phyloP scores from a whole-genome alignment of 2,329 filamentous ascomycete genomes.

The Plectosphaerella sp. region DNA sequence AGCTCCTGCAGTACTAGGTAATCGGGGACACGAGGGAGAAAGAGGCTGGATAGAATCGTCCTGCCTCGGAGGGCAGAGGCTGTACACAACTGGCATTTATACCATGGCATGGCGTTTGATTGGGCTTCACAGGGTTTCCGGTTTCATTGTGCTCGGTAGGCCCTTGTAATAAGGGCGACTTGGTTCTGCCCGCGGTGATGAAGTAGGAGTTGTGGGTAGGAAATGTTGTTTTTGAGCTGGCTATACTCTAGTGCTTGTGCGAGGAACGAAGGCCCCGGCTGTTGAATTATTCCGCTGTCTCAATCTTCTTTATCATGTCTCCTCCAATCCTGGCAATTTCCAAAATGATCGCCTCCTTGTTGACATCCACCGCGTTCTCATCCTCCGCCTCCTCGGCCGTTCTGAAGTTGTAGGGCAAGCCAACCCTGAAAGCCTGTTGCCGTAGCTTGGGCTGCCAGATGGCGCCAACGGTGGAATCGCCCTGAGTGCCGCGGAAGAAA shows the following conservation, averaged over 20 bases:
- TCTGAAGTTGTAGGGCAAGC: constrained; percentile 58
- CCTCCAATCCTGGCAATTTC: constrained; percentile 69
- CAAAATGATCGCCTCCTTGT: constrained; percentile 61
- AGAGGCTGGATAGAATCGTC: background rate
- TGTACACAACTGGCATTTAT: constrained; percentile 26
- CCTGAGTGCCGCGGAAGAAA: constrained; percentile 69
- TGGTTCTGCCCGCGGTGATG: background rate
- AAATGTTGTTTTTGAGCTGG: too few species aligned
- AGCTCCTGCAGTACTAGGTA: constrained; percentile 19
- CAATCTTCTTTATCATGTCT: constrained; percentile 64
- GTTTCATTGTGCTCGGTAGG: constrained; percentile 8
- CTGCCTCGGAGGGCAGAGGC: background rate
- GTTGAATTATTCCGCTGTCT: constrained; percentile 27
- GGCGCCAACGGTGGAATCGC: constrained; percentile 49
- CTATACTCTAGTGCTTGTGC: background rate
- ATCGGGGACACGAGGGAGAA: background rate
- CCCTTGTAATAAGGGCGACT: constrained; percentile 6
- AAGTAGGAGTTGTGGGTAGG: background rate
- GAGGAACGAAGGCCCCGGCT: background rate
- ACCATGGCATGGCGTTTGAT: constrained; percentile 30
- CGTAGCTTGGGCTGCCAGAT: constrained; percentile 55
- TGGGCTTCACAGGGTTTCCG: constrained; percentile 3
- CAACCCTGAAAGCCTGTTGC: constrained; percentile 62
- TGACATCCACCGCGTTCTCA: constrained; percentile 53
- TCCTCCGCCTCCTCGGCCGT: constrained; percentile 21